Conservation (phyloP, 805 yeast genomes). For the Yarrowia hollandica region DNA sequence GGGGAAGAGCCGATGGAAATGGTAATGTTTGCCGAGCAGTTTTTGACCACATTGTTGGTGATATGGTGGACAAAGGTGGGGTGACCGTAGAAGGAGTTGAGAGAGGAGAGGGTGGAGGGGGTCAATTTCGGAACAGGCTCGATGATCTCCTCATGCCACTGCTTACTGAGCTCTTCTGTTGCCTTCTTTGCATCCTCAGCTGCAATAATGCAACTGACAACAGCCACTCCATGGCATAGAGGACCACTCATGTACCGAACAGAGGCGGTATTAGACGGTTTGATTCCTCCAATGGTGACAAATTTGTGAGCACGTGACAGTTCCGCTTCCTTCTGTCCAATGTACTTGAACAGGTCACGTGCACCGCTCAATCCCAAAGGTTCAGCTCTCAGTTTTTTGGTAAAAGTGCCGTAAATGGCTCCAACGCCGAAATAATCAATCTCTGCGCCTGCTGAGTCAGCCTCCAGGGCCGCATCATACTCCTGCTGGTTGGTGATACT, state of each 20-base stretch:
- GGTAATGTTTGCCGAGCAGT: slow-evolving; percentile 83
- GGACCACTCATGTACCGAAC: slow-evolving; percentile 46
- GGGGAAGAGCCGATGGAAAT: slow-evolving; percentile 86
- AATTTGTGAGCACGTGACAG: slow-evolving; percentile 47
- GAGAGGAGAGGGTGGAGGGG: not conserved
- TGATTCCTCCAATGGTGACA: slow-evolving; percentile 83
- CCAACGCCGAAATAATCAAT: slow-evolving; percentile 88
- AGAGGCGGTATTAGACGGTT: slow-evolving; percentile 58
- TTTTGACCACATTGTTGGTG: slow-evolving; percentile 85
- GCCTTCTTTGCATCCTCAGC: slow-evolving; percentile 53
- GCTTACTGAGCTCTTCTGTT: slow-evolving; percentile 45
- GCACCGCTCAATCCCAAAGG: slow-evolving; percentile 75
- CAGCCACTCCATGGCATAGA: slow-evolving; percentile 71
- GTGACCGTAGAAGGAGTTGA: not conserved
- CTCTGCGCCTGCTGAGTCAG: slow-evolving; percentile 33
- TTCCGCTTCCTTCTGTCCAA: slow-evolving; percentile 42
- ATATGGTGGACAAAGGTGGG: slow-evolving; percentile 71
- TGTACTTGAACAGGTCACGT: slow-evolving; percentile 51
- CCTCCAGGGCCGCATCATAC: slow-evolving; percentile 48
- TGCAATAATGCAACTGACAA: slow-evolving; percentile 85
- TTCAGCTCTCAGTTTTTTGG: slow-evolving; percentile 58
- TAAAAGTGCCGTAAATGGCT: slow-evolving; percentile 68
- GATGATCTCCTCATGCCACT: slow-evolving; percentile 31
- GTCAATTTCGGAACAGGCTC: not conserved
- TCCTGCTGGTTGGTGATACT: slow-evolving; percentile 65